Evolutionary conservation across 768 basidiomycete genomes (phyloP).

Genomic region (Lactarius akahatsu): DNA sequence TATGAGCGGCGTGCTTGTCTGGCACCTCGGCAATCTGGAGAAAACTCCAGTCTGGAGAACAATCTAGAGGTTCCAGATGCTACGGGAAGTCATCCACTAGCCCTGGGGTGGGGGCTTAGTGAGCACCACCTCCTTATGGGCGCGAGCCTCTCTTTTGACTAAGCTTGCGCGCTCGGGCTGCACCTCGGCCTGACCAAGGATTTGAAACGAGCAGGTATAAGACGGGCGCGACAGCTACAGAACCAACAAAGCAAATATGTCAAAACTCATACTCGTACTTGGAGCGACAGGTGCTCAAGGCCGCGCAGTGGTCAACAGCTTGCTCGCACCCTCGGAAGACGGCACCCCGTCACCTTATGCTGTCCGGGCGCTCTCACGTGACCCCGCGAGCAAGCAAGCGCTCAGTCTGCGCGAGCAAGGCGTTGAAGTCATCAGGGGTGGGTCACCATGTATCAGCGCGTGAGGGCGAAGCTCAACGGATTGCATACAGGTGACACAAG

Average conservation of each 20-base stretch:
- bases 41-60: no score
- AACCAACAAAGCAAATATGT: not conserved
- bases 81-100: no score
- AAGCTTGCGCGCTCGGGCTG: not conserved
- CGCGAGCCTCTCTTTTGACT: not conserved
- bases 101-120: no score
- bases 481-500: constrained; percentile 14
- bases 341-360: constrained; percentile 42
- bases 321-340: constrained; percentile 37
- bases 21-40: no score
- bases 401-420: constrained; percentile 39
- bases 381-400: constrained; percentile 37
- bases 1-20: no score
- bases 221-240: not conserved
- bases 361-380: constrained; percentile 42
- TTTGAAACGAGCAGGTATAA: constrained; percentile 5
- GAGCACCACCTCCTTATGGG: no score
- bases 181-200: not conserved
- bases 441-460: not conserved
- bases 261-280: constrained; percentile 43
- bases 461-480: not conserved
- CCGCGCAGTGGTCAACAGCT: constrained; percentile 38
- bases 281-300: constrained; percentile 49
- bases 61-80: no score
- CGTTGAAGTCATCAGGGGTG: constrained; percentile 40